A percentile compares a stretch with the other conserved stretches of the same genome.
Evolutionary conservation across 495 filamentous ascomycete species (phyloP).

Genomic region (Coniosporium apollinis): DNA sequence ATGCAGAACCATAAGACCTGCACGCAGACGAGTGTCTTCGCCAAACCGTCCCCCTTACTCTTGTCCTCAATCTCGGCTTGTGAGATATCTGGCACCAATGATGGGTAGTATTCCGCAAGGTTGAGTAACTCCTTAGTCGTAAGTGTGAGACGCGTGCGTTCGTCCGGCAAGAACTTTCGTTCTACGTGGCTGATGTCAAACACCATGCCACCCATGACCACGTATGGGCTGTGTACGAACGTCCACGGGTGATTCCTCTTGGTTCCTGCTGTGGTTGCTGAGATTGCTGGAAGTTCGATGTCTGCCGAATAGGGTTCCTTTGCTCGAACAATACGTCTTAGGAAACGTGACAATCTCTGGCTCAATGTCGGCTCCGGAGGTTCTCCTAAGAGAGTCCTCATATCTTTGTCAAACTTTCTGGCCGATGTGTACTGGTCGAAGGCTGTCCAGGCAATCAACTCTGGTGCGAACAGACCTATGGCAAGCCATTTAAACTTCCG

Average conservation of each 20-base stretch:
- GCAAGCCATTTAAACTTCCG: slow-evolving; percentile 19
- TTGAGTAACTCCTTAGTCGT: slow-evolving; percentile 11
- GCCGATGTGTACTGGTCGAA: slow-evolving; percentile 4
- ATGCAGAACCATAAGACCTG: slow-evolving; percentile 25
- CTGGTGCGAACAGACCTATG: slow-evolving; percentile 20
- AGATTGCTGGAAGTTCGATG: too few species aligned
- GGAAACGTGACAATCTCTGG: too few species aligned
- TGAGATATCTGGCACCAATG: slow-evolving; percentile 13
- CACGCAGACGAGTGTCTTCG: slow-evolving; percentile 18
- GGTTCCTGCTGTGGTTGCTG: neutral
- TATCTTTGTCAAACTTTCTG: neutral
- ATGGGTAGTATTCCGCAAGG: slow-evolving; percentile 4
- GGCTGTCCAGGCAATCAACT: slow-evolving; percentile 14
- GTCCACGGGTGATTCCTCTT: slow-evolving; percentile 19
- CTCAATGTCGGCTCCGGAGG: too few species aligned
- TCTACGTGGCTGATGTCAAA: slow-evolving; percentile 9
- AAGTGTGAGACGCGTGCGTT: slow-evolving; percentile 6
- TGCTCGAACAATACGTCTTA: too few species aligned
- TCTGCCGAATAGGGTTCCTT: too few species aligned
- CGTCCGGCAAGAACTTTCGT: slow-evolving; percentile 6
- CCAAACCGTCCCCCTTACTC: slow-evolving; percentile 25
- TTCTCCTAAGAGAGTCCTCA: too few species aligned
- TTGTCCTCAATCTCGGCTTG: slow-evolving; percentile 22
- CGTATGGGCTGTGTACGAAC: slow-evolving; percentile 24
- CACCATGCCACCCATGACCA: slow-evolving; percentile 26